Conservation (phyloP, 164 flowering plant species). For the Hamamelis virginiana region DNA sequence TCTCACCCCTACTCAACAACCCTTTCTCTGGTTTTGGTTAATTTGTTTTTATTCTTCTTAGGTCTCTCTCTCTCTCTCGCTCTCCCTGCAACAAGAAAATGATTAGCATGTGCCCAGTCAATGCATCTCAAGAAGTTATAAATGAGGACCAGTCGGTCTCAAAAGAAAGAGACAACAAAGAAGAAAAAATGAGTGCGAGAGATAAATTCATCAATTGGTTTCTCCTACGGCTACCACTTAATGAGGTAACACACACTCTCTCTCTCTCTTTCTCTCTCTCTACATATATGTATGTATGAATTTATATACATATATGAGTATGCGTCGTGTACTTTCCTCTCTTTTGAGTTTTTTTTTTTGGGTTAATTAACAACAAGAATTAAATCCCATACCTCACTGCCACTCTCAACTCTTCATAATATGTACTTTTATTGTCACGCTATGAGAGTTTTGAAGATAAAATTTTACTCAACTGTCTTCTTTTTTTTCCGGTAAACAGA, state of each 20-base stretch:
- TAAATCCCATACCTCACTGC: no score
- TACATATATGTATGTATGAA: background rate
- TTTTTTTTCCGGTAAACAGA: no score
- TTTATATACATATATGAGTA: background rate
- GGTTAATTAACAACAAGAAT: background rate
- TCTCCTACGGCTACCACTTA: conserved; percentile 16
- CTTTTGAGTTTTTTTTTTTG: background rate
- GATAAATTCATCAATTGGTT: conserved; percentile 6
- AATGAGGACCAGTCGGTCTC: conserved; percentile 14
- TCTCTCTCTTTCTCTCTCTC: conserved; percentile 10
- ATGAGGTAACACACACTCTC: conserved; percentile 20
- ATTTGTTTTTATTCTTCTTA: background rate
- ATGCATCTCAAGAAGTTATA: conserved; percentile 24
- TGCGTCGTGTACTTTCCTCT: background rate
- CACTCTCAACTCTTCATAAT: no score
- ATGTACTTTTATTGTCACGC: no score
- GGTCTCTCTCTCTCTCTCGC: background rate
- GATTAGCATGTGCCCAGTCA: conserved; percentile 26
- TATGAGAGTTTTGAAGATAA: no score
- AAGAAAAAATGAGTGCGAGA: conserved; percentile 6
- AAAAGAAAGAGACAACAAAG: conserved; percentile 13
- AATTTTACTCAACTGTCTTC: background rate
- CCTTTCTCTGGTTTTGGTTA: conserved; percentile 1
- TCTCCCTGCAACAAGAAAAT: background rate
- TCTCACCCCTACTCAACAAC: no score